Conservation (phyloP, 2,329 filamentous ascomycete species). For the Alternaria arborescens region DNA sequence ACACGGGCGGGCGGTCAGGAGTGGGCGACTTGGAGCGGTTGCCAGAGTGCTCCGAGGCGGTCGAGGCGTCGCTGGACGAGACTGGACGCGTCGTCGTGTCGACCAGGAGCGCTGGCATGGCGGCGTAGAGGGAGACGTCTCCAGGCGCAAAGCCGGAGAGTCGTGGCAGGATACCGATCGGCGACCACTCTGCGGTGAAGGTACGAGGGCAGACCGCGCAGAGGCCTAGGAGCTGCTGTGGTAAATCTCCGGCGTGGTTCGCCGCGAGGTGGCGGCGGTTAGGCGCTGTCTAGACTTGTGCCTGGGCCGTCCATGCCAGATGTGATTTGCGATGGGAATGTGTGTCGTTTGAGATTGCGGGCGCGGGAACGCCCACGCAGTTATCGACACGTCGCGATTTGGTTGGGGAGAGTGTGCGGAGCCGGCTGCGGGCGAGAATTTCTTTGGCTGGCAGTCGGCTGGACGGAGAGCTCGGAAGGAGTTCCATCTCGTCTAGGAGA, state of each 20-base stretch:
- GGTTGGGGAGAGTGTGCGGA: slow-evolving; percentile 5
- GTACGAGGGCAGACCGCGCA: slow-evolving; percentile 16
- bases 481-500: slow-evolving; percentile 14
- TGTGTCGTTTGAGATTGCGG: slow-evolving; percentile 11
- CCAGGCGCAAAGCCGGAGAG: slow-evolving; percentile 29
- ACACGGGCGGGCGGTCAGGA: slow-evolving; percentile 50
- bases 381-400: slow-evolving; percentile 6
- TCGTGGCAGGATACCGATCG: slow-evolving; percentile 21
- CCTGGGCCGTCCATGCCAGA: slow-evolving; percentile 22
- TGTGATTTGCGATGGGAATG: slow-evolving; percentile 11
- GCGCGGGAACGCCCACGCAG: slow-evolving; percentile 6
- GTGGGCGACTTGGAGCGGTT: slow-evolving; percentile 43
- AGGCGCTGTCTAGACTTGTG: slow-evolving; percentile 18
- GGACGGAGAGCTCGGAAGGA: not conserved
- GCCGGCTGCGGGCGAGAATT: slow-evolving; percentile 12
- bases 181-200: slow-evolving; percentile 14
- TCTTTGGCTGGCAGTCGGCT: slow-evolving; percentile 12
- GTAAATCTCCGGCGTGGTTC: slow-evolving; percentile 21
- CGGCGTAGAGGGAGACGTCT: slow-evolving; percentile 35
- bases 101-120: slow-evolving; percentile 51
- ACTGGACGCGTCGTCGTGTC: slow-evolving; percentile 37
- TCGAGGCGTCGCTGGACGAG: slow-evolving; percentile 39
- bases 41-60: slow-evolving; percentile 27
- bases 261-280: slow-evolving; percentile 21
- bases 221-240: slow-evolving; percentile 13